These are phyloP conservation scores for Dinochytrium kinnereticum DNA, from an alignment of 371 early-diverging fungal species.

Conservation along the genomic window DNA sequence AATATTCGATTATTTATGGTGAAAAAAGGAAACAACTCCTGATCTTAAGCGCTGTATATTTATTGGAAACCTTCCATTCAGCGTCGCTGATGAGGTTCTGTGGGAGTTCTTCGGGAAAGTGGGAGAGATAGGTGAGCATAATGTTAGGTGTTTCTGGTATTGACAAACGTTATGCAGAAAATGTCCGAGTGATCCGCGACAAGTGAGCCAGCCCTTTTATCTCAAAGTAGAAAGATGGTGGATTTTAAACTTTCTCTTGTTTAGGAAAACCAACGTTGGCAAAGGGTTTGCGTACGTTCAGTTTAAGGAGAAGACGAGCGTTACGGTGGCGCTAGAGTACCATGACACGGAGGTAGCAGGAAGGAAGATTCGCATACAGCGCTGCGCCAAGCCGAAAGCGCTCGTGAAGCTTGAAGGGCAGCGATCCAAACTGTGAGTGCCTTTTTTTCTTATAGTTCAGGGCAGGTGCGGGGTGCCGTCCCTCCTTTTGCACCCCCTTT, in stretches of 20 bases:
- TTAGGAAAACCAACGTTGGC: slow-evolving; percentile 81
- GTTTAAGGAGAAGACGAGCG: slow-evolving; percentile 67
- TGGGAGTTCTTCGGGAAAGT: slow-evolving; percentile 84
- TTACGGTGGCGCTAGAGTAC: slow-evolving; percentile 79
- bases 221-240: neutral
- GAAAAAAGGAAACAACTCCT: slow-evolving; percentile 41
- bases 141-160: neutral
- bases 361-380: slow-evolving; percentile 43
- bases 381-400: slow-evolving; percentile 24
- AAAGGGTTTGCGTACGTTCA: slow-evolving; percentile 91
- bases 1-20: neutral
- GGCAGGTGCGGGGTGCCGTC: too few relatives aligned
- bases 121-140: slow-evolving; percentile 68
- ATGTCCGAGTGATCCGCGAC: slow-evolving; percentile 88
- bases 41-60: slow-evolving; percentile 87
- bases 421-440: neutral
- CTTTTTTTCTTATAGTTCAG: too few relatives aligned
- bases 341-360: slow-evolving; percentile 71
- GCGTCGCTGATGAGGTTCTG: slow-evolving; percentile 83
- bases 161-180: slow-evolving; percentile 48
- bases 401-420: slow-evolving; percentile 6
- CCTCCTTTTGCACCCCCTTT: too few relatives aligned
- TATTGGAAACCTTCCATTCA: slow-evolving; percentile 90
- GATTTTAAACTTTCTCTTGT: neutral
- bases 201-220: too few relatives aligned